These are phyloP conservation scores for Lodderomyces metapsilosis DNA, from an alignment of 1,139 yeast genomes.

Conservation along the genomic window DNA sequence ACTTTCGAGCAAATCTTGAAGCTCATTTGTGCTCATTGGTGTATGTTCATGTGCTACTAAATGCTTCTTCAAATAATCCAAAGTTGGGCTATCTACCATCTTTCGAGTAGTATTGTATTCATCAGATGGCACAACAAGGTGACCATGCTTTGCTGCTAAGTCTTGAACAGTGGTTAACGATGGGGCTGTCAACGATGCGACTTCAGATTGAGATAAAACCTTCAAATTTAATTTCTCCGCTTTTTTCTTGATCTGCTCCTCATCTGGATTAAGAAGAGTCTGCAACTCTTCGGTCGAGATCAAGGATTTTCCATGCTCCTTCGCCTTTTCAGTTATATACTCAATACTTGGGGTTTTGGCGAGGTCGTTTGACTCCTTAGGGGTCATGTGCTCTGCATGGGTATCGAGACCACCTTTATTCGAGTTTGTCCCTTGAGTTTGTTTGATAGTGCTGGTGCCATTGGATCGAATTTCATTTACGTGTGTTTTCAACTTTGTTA, in stretches of 20 bases:
- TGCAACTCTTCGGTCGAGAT: slow-evolving; percentile 15
- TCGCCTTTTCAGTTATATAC: slow-evolving; percentile 14
- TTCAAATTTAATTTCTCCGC: slow-evolving; percentile 16
- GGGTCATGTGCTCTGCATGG: slow-evolving; percentile 24
- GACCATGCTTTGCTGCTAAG: slow-evolving; percentile 16
- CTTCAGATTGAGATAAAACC: slow-evolving; percentile 10
- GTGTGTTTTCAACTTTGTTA: not conserved
- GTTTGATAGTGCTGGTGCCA: not conserved
- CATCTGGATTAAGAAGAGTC: not conserved
- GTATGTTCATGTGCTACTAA: slow-evolving; percentile 13
- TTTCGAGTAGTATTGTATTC: slow-evolving; percentile 15
- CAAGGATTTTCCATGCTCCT: slow-evolving; percentile 11
- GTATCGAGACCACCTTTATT: too few species aligned
- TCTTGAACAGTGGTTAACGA: slow-evolving; percentile 18
- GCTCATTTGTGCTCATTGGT: slow-evolving; percentile 15
- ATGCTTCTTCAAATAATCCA: slow-evolving; percentile 22
- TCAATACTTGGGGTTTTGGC: slow-evolving; percentile 16
- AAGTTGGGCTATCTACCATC: slow-evolving; percentile 22
- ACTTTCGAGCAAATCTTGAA: slow-evolving; percentile 19
- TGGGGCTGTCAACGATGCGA: slow-evolving; percentile 22
- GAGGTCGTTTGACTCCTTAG: slow-evolving; percentile 27
- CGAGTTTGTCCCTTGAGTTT: not conserved
- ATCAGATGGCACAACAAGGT: slow-evolving; percentile 17
- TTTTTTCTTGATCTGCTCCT: not conserved
- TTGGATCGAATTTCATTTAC: not conserved